Percentiles rank a stretch among this genome's conserved stretches.
These are phyloP conservation scores for Reutealis trisperma DNA, from an alignment of 345 rosid species.

Conservation along the genomic window DNA sequence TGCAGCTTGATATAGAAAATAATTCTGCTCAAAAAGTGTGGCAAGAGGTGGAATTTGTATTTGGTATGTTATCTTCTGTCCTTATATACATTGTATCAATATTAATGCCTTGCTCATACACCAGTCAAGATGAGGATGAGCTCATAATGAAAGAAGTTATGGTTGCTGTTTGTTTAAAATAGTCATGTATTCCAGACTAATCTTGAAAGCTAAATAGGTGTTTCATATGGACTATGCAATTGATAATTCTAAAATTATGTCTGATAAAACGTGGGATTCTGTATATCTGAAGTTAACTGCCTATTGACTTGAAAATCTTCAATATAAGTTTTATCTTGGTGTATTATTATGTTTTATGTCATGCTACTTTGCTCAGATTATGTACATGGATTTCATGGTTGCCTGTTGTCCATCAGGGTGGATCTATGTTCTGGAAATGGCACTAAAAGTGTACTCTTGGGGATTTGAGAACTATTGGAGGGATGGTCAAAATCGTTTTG, in stretches of 20 bases:
- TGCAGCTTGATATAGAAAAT: conserved; percentile 93
- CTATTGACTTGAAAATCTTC: conserved; percentile 1
- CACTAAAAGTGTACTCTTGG: conserved; percentile 74
- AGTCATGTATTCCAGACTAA: too few species aligned
- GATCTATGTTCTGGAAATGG: conserved; percentile 97
- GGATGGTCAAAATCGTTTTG: conserved; percentile 93
- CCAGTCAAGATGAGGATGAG: too few species aligned
- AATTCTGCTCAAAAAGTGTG: conserved; percentile 81
- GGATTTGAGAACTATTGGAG: conserved; percentile 95
- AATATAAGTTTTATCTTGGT: conserved; percentile 7
- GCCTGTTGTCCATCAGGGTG: conserved; percentile 60
- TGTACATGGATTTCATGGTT: conserved; percentile 21
- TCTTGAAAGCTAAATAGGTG: too few species aligned
- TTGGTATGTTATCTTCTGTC: conserved; percentile 47
- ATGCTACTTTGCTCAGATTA: not conserved
- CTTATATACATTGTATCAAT: not conserved
- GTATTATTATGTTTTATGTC: not conserved
- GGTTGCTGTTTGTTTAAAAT: too few species aligned
- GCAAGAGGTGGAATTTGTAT: conserved; percentile 84
- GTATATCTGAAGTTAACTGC: not conserved
- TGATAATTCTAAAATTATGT: not conserved
- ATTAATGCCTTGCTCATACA: not conserved
- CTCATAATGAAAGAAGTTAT: too few species aligned
- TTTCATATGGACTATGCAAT: too few species aligned
- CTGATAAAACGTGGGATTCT: not conserved